phyloP scores from a whole-genome alignment of 495 filamentous ascomycete species.

The Neurospora tetrasperma region DNA sequence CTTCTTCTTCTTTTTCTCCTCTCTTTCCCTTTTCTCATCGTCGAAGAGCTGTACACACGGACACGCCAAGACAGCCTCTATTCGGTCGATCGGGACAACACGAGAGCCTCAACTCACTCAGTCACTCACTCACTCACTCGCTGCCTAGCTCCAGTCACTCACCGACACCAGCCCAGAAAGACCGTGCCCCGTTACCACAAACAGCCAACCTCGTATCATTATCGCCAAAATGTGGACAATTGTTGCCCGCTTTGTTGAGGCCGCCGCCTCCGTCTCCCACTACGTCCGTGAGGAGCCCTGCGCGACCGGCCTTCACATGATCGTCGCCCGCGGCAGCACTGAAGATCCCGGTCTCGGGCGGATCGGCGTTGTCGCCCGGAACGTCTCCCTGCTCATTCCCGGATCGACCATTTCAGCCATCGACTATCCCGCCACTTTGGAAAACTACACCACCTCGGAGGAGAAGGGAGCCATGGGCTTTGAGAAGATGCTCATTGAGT shows the following conservation, averaged over 20 bases:
- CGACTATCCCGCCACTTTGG: slow-evolving; percentile 13
- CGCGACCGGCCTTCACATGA: slow-evolving; percentile 7
- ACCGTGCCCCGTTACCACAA: background rate
- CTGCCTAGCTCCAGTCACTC: background rate
- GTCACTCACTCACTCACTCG: background rate
- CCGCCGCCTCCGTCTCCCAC: background rate
- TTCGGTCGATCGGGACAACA: background rate
- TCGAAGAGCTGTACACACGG: background rate
- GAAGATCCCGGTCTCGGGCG: slow-evolving; percentile 5
- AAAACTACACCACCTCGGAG: slow-evolving; percentile 8
- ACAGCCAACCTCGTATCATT: background rate
- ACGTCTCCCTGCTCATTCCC: slow-evolving; percentile 6
- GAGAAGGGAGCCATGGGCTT: slow-evolving; percentile 11
- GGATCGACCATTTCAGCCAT: slow-evolving; percentile 4
- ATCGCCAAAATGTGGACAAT: background rate
- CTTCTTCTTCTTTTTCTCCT: background rate
- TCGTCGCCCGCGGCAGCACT: slow-evolving; percentile 11
- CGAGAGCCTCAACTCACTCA: background rate
- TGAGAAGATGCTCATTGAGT: slow-evolving; percentile 6
- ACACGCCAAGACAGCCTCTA: background rate
- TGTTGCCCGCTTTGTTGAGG: background rate
- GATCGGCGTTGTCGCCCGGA: slow-evolving; percentile 8
- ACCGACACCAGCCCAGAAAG: background rate
- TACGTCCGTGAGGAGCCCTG: slow-evolving; percentile 3
- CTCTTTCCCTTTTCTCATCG: background rate